Percentiles rank a stretch among this genome's conserved stretches.
These are phyloP conservation scores for Neoboletus subvelutipes DNA, from an alignment of 768 basidiomycete genomes.

Conservation along the genomic window DNA sequence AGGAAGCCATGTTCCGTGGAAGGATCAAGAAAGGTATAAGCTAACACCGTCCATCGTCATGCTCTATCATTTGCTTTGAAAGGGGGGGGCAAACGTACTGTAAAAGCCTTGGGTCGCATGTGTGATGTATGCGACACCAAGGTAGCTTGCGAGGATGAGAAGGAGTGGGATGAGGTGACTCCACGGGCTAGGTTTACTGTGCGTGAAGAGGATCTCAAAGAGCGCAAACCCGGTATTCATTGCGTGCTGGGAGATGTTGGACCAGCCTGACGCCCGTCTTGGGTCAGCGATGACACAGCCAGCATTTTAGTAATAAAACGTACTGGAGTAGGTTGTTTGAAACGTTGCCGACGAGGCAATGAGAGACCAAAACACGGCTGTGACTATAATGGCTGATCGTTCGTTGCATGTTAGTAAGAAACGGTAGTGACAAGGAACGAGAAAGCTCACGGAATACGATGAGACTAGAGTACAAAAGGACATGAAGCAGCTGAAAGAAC, in stretches of 20 bases:
- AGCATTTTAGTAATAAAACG: conserved; percentile 13
- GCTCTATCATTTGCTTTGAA: not conserved
- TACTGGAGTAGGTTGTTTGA: conserved; percentile 38
- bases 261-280: conserved; percentile 45
- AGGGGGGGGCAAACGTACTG: conserved; percentile 42
- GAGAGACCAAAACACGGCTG: conserved; percentile 61
- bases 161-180: conserved; percentile 45
- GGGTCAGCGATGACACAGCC: not conserved
- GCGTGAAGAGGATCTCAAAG: conserved; percentile 57
- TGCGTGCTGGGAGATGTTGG: conserved; percentile 57
- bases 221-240: conserved; percentile 58
- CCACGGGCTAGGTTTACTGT: conserved; percentile 54
- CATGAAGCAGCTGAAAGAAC: conserved; percentile 54
- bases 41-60: conserved; percentile 35
- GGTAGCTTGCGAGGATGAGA: conserved; percentile 52
- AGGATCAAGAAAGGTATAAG: conserved; percentile 67
- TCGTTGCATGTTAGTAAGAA: not conserved
- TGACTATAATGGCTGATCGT: conserved; percentile 59
- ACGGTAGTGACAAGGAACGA: not conserved
- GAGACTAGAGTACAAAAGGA: conserved; percentile 50
- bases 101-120: conserved; percentile 61
- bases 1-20: conserved; percentile 39
- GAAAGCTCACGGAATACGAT: conserved; percentile 54
- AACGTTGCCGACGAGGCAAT: conserved; percentile 46
- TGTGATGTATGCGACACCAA: conserved; percentile 71